phyloP scores from a whole-genome alignment of 306 rosid genomes.

The Fagus sylvatica region DNA sequence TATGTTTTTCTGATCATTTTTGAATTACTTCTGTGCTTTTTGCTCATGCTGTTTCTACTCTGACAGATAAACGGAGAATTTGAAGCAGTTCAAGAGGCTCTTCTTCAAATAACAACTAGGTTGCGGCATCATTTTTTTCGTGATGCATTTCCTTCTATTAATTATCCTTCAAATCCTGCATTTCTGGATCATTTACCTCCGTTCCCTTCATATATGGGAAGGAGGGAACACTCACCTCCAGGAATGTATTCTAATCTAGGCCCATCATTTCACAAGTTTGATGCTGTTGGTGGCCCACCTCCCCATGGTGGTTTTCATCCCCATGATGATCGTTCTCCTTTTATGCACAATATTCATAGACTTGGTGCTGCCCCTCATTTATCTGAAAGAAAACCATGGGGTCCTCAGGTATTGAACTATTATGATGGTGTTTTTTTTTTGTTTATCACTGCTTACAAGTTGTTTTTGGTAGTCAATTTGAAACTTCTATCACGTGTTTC shows the following conservation, averaged over 20 bases:
- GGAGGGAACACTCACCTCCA: constrained; percentile 86
- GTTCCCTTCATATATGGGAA: constrained; percentile 68
- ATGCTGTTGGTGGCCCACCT: constrained; percentile 46
- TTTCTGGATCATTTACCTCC: constrained; percentile 70
- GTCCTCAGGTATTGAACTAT: constrained; percentile 65
- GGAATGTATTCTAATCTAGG: constrained; percentile 73
- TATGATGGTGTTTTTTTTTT: constrained; percentile 7
- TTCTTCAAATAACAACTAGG: constrained; percentile 82
- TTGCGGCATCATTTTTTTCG: constrained; percentile 78
- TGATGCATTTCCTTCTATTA: constrained; percentile 67
- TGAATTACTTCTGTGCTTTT: not conserved
- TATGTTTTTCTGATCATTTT: not conserved
- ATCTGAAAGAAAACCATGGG: constrained; percentile 89
- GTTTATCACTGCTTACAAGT: constrained; percentile 13
- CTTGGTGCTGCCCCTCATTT: constrained; percentile 56
- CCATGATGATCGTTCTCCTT: constrained; percentile 70
- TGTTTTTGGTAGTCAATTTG: constrained; percentile 8
- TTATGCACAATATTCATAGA: constrained; percentile 57
- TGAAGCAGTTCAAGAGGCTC: constrained; percentile 90
- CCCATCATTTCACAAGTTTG: constrained; percentile 67
- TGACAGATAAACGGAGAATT: constrained; percentile 83
- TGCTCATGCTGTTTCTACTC: constrained; percentile 26
- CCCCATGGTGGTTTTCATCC: constrained; percentile 59
- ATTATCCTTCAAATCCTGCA: constrained; percentile 69
- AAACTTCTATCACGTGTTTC: not conserved